phyloP scores from a whole-genome alignment of 441 rosid species.

The Gossypium schwendimanii region DNA sequence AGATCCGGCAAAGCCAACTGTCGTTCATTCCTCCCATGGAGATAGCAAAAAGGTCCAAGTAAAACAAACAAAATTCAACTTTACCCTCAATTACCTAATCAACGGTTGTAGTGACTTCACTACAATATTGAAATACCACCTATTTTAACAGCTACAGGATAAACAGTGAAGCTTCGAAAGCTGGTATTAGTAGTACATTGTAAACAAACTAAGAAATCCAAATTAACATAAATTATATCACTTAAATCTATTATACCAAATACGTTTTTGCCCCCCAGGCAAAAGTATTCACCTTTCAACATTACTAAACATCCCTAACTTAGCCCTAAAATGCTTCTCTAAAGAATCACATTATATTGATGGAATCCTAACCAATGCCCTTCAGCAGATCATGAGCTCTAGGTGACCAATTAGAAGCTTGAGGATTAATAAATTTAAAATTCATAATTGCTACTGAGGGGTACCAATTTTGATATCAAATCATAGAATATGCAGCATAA shows the following conservation, averaged over 20 bases:
- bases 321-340: neutral
- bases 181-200: neutral
- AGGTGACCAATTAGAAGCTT: neutral
- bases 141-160: neutral
- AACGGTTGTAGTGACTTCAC: neutral
- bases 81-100: neutral
- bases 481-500: neutral
- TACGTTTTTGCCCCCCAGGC: neutral
- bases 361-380: neutral
- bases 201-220: neutral
- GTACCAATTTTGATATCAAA: constrained; percentile 2
- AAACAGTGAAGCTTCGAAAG: neutral
- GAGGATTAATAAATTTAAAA: neutral
- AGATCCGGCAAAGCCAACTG: neutral
- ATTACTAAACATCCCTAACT: neutral
- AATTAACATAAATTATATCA: neutral
- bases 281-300: neutral
- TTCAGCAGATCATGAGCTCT: neutral
- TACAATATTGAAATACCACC: neutral
- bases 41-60: neutral
- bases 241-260: neutral
- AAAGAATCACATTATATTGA: neutral
- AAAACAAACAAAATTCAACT: neutral
- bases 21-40: neutral
- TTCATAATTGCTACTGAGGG: neutral